Evolutionary conservation across 306 rosid species (phyloP), one percentile per base, ranked within the genome.

Genomic region (Adenanthera pavonina): DNA sequence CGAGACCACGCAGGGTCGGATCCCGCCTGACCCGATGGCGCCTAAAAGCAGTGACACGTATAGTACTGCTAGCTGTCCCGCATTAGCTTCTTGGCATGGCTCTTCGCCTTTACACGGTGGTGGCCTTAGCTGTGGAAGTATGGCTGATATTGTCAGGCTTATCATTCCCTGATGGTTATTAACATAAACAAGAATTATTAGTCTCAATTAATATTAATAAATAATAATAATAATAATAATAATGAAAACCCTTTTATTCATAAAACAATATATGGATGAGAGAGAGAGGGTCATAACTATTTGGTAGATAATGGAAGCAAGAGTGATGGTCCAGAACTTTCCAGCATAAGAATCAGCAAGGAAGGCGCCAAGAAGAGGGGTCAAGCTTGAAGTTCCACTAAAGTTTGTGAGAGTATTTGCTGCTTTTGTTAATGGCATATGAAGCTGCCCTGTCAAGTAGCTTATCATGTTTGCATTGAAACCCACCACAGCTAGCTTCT

Each of bases 401-500:
- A 95, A 83, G 85, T 91, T 95, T 54, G 99, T 95, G 78, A 93
- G 85, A 3, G 98, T 92, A 74, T 90, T 95, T n/a, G 97, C 99
- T 1, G 94, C 98, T 86, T 93, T 89, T 2, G 99, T 93, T 81
- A 90, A 69, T 10, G 99, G 96, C 96, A 95, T 81, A 33, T 95
- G 91, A 73, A 95, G 92, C 81, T 95, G 92, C 49, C 88, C 80
- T 6, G 98, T 95, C 83, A 95, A 86, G 81, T 95, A 95, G 86
- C 93, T 95, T 43, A 93, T 81, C 99, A 95, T 95, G 57, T 95
- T 95, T 0, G 98, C 82, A 34, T 54, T 53, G 74, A 93, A 93
- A 25, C 99, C 99, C 77, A 93, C 99, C 87, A 95, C 98, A 1
- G 99, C 99, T 80, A 95, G 73, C 90, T 95, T 95, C 94, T 95